phyloP scores from a whole-genome alignment of 2,329 filamentous ascomycete genomes.

The Alternaria panax region DNA sequence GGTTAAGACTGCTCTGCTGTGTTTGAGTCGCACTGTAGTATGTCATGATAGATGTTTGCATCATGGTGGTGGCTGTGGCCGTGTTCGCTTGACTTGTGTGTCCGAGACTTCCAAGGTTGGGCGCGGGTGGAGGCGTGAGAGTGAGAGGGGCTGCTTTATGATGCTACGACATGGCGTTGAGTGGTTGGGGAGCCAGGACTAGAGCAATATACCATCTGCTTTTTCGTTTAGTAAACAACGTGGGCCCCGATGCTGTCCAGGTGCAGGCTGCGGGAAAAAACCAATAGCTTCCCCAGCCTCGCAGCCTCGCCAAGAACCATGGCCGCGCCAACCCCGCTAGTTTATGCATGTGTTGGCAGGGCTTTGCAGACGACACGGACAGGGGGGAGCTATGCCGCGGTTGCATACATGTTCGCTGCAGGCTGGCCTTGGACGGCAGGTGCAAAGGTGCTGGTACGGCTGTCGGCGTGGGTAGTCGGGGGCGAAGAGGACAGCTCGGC shows the following conservation, averaged over 20 bases:
- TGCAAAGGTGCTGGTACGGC: not conserved
- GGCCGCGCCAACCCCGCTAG: constrained; percentile 16
- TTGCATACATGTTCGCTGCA: not conserved
- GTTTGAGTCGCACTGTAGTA: not conserved
- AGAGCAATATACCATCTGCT: constrained; percentile 34
- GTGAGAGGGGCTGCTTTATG: not conserved
- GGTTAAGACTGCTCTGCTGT: constrained; percentile 7
- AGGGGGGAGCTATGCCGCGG: constrained; percentile 8
- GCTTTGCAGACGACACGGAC: constrained; percentile 2
- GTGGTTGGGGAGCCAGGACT: not conserved
- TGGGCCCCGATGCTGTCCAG: not conserved
- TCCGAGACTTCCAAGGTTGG: not conserved
- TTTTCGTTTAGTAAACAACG: constrained; percentile 9
- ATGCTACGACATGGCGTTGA: constrained; percentile 23
- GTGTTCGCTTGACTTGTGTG: not conserved
- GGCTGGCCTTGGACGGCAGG: constrained; percentile 2
- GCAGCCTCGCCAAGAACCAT: constrained; percentile 7
- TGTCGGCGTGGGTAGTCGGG: not conserved
- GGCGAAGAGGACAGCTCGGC: constrained; percentile 7
- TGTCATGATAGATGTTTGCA: constrained; percentile 16
- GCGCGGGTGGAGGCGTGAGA: too few species aligned
- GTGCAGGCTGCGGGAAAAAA: not conserved
- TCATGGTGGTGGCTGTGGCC: constrained; percentile 11
- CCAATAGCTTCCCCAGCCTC: not conserved
- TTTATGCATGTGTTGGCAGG: constrained; percentile 19